Evolutionary conservation across 1,139 yeast species (phyloP), one percentile per base, ranked within the genome.

Genomic region (Lodderomyces beijingensis): DNA sequence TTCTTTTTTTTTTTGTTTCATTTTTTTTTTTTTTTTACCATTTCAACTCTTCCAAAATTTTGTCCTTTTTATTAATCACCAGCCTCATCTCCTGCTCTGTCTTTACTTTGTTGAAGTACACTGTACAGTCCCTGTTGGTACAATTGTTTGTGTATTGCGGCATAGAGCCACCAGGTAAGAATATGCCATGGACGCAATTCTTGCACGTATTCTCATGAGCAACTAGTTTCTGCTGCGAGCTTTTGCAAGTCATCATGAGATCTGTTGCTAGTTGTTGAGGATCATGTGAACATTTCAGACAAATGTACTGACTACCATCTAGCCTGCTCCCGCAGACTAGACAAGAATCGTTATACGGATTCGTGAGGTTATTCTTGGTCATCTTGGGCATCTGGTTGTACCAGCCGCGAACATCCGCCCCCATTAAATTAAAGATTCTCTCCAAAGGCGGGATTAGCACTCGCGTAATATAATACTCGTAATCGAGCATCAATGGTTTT

Each of bases 381-480:
- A 32, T 39, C 32, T 45, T 49, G 1, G 95, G 87, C 59, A 88
- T 64, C 26, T 79, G 86, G n/a, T 59, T 58, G 44, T 79, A 85
- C 98, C 98, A 91, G 2, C 65, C 65, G 33, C 66, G 65, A 4
- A 89, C 68, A 56, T 87, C 84, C 1, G 82, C 93, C 0, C 98
- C 98, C 40, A 88, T 61, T 16, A 89, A 60, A 47, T 80, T 83
- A 55, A 91, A 85, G 3, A 91, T 61, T 38, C 98, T 65, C 43
- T 86, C 94, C 34, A 91, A 57, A 0, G 98, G 97, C 1, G 98
- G 98, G 4, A 89, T 76, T 33, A 91, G 57, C 4, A 86, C 87
- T 47, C 85, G 80, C 3, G 74, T 74, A 32, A 91, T 87, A 53
- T 91, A 91, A 52, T 91, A 91, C 27, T 84, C 88, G 19, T 82